phyloP scores from a whole-genome alignment of 2,329 filamentous ascomycete genomes.

The Colletotrichum echinochloae region DNA sequence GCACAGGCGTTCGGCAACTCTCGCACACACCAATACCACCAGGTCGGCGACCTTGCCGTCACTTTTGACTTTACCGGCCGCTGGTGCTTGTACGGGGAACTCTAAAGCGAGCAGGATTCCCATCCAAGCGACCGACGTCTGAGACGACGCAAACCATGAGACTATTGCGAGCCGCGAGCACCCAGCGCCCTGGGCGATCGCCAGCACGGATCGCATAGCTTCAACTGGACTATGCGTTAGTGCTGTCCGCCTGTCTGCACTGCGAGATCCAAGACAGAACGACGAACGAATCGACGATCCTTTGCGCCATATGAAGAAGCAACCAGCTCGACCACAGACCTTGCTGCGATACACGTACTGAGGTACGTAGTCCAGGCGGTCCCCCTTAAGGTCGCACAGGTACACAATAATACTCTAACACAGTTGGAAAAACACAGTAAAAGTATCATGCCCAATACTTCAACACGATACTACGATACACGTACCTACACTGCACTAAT shows the following conservation, averaged over 20 bases:
- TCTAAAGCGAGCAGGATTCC: constrained; percentile 5
- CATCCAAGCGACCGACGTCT: constrained; percentile 13
- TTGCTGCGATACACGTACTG: constrained; percentile 3
- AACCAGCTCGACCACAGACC: constrained; percentile 23
- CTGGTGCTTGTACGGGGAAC: background rate
- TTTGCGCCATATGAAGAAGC: constrained; percentile 15
- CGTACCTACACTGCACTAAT: background rate
- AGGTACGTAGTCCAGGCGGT: too few relatives aligned
- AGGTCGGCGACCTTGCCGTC: background rate
- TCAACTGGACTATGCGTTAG: constrained; percentile 30
- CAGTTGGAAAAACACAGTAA: too few relatives aligned
- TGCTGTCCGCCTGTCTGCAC: constrained; percentile 10
- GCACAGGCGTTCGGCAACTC: background rate
- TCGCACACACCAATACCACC: background rate
- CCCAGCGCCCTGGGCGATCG: constrained; percentile 12
- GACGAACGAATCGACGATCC: constrained; percentile 35
- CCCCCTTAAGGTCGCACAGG: too few relatives aligned
- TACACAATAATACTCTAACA: too few relatives aligned
- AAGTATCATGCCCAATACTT: too few relatives aligned
- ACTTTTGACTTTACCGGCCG: constrained; percentile 1
- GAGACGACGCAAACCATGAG: constrained; percentile 26
- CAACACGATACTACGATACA: too few relatives aligned
- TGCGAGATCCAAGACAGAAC: constrained; percentile 29
- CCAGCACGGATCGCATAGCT: constrained; percentile 31
- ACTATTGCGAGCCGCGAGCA: constrained; percentile 15